Percentiles rank a stretch among this genome's conserved stretches.
Conservation (phyloP, 495 filamentous ascomycete species). For the Rhizodiscina lignyota region DNA sequence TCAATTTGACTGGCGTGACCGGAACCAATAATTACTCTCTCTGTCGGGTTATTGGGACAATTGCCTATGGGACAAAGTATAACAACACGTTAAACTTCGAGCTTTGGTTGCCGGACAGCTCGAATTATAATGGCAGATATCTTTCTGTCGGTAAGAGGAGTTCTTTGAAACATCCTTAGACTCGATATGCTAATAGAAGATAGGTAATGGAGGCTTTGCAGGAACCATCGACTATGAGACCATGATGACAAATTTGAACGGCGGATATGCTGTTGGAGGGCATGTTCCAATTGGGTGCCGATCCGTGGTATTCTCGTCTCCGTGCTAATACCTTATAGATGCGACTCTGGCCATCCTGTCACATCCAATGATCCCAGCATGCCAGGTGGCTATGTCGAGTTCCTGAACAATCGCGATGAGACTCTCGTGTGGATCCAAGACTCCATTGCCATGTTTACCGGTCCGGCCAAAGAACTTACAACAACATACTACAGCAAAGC, state of each 20-base stretch:
- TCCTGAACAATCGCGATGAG: slow-evolving; percentile 19
- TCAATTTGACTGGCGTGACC: too few species aligned
- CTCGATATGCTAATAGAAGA: background rate
- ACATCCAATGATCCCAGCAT: too few species aligned
- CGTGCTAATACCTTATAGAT: too few species aligned
- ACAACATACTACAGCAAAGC: slow-evolving; percentile 16
- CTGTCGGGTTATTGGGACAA: too few species aligned
- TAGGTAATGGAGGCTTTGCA: slow-evolving; percentile 25
- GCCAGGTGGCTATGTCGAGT: too few species aligned
- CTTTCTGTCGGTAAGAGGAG: slow-evolving; percentile 18
- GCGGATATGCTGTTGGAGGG: slow-evolving; percentile 22
- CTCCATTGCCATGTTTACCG: slow-evolving; percentile 23
- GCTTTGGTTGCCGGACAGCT: slow-evolving; percentile 14
- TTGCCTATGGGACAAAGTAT: too few species aligned
- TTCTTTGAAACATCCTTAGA: background rate
- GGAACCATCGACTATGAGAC: slow-evolving; percentile 17
- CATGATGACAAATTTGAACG: slow-evolving; percentile 19
- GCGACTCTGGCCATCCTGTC: too few species aligned
- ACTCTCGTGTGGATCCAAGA: slow-evolving; percentile 28
- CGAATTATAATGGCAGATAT: slow-evolving; percentile 17
- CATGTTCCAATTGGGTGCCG: too few species aligned
- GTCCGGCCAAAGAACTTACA: slow-evolving; percentile 15
- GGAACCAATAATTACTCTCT: too few species aligned
- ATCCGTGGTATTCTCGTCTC: too few species aligned
- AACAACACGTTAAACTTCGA: slow-evolving; percentile 12